Conservation (phyloP, 2,329 filamentous ascomycete genomes). For the Phyllosticta capitalensis region DNA sequence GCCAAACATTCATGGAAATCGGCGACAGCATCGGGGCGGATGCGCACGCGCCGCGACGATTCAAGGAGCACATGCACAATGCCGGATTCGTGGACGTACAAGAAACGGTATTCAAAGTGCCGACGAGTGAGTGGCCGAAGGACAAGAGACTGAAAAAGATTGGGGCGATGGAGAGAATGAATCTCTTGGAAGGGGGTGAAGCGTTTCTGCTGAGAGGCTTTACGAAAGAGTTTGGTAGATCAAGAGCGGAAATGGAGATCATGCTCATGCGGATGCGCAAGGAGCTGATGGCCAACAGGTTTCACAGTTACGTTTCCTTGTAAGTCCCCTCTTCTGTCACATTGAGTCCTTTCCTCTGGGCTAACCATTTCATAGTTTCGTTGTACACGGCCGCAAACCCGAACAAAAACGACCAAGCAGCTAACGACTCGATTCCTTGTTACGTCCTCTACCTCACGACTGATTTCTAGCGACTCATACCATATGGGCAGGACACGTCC, state of each 20-base stretch:
- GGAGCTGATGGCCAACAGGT: conserved; percentile 7
- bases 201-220: conserved; percentile 6
- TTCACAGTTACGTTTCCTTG: conserved; percentile 8
- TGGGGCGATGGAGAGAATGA: conserved; percentile 4
- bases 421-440: not conserved
- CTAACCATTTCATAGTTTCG: not conserved
- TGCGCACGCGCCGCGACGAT: conserved; percentile 1
- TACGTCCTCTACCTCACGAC: not conserved
- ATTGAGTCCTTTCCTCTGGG: not conserved
- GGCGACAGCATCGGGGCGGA: conserved; percentile 1
- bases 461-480: not conserved
- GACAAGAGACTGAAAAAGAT: conserved; percentile 3
- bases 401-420: not conserved
- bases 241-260: conserved; percentile 5
- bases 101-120: conserved; percentile 6
- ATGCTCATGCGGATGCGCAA: conserved; percentile 6
- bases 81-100: conserved; percentile 3
- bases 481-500: not conserved
- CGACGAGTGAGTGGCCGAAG: conserved; percentile 6
- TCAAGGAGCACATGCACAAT: not conserved
- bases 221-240: conserved; percentile 4
- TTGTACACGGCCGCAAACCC: not conserved
- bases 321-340: not conserved
- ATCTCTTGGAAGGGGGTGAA: conserved; percentile 5
- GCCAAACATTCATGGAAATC: conserved; percentile 4